Base-by-base conservation (phyloP, 805 yeast species). In the Metschnikowia arizonensis region DNA sequence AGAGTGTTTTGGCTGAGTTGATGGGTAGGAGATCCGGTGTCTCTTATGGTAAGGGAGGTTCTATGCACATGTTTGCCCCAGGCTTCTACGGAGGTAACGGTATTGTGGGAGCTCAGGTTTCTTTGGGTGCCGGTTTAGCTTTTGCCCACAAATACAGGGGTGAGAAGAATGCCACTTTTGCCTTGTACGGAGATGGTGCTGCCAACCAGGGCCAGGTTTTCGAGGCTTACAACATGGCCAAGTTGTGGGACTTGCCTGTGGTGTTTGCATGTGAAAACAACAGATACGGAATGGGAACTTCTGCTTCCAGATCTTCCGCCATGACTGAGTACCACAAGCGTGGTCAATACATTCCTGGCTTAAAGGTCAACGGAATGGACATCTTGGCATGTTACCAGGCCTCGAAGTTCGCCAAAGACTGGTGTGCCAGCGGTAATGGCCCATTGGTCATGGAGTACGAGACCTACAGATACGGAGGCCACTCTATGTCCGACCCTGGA, bases 401-500 rank as follows among this genome's bases (percentile, higher is more conserved):
- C 51, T 86, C 97, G 60, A 87, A 85, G 73, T 93, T 87, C 62
- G 98, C 98, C 63, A 90, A 89, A 77, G 96, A 91, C 71, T 93
- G 95, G 96, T 77, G 87, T 69, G 77, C 85, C 52, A 74, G 83
- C 50, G 97, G 96, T 64, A 90, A 91, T 64, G 99, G 98, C 55
- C 99, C 99, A 54, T 73, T 93, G 58, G 96, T 93, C 44, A 65
- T 93, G 58, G 99, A 93, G 78, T 93, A 85, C 74, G 97, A 90
- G 77, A 93, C 99, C 60, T 93, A 93, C 77, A 86, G 99, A 80
- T 93, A 93, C 70, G 98, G 98, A 78, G 99, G 99, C 71, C 99
- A 93, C 82, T 93, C 99, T 59, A 93, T 93, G 98, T 91, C 98
- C 58, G 99, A 93, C 75, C 99, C 99, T 63, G 99, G 99, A 80